Base-by-base conservation (phyloP, 495 filamentous ascomycete genomes). In the Bryoglossum gracile region DNA sequence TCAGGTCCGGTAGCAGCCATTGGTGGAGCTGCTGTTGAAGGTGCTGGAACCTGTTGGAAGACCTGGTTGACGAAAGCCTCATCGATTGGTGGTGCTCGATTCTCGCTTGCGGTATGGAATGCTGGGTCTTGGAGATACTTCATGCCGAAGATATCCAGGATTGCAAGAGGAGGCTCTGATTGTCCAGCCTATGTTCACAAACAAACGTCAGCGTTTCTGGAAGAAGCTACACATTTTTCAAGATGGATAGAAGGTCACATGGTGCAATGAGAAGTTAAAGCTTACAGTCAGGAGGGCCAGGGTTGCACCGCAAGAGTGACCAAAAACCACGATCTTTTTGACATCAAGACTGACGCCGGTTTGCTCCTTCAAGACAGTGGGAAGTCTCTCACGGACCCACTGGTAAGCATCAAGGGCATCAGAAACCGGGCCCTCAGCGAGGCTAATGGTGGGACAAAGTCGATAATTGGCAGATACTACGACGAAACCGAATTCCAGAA, bases 271-370 rank as follows among this genome's bases (percentile, higher is more conserved):
- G n/a, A n/a, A n/a, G n/a, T n/a, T n/a, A n/a, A 18, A 13, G 23
- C 39, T 16, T 17, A 44, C 49, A 2, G 45, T 42, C 16, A 28
- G 43, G 5, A 53, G 50, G 9, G 50, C 50, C 22, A 48, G 43
- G 28, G 42, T 53, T 18, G 26, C 50, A 4, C 50, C 50, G n/a
- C 41, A 42, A 10, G 50, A 53, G 18, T 53, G 35, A 11, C 50
- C 50, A 24, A 53, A 33, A 10, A 32, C 50, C 4, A 47, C 50
- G 22, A 46, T 38, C 33, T 11, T 47, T 9, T 21, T 23, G 25
- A 24, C 13, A 16, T 53, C 50, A 21, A 46, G 44, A 23, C 13
- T 19, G 19, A 53, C 24, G 35, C 22, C 44, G 16, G 14, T 14
- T 4, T 53, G 24, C n/a, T 24, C 8, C 23, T 45, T 43, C 8